Percentiles rank a stretch among this genome's conserved stretches.
Conservation (phyloP, 2,329 filamentous ascomycete species). For the Exophiala bonariae region DNA sequence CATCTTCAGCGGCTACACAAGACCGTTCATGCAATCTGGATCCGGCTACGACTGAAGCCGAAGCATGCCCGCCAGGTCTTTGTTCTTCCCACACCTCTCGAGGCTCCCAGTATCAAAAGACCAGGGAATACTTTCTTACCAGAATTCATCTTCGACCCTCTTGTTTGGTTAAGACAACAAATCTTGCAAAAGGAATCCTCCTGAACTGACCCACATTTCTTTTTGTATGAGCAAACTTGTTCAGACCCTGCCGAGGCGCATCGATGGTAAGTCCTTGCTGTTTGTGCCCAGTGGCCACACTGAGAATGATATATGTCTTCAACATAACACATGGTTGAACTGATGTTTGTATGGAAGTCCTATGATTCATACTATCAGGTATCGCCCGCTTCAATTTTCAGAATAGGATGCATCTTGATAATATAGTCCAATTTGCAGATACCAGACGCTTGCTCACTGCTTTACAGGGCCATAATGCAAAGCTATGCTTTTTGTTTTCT, state of each 20-base stretch:
- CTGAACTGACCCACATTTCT: conserved; percentile 10
- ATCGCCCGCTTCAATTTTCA: no score
- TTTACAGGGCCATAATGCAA: no score
- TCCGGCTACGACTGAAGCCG: no score
- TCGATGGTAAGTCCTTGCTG: conserved; percentile 15
- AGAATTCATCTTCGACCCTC: not conserved
- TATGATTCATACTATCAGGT: not conserved
- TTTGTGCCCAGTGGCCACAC: conserved; percentile 20
- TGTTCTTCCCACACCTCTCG: not conserved
- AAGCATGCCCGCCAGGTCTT: no score
- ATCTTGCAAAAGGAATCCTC: conserved; percentile 10
- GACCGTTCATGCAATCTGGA: no score
- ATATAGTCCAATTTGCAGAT: no score
- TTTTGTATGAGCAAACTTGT: conserved; percentile 11
- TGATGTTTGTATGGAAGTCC: conserved; percentile 12
- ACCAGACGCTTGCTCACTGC: no score
- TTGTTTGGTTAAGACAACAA: conserved; percentile 3
- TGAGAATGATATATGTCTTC: conserved; percentile 22
- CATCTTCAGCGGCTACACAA: no score
- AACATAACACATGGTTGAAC: conserved; percentile 19
- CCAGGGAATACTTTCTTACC: no score
- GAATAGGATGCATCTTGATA: no score
- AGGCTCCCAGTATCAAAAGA: not conserved
- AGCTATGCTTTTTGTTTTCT: not conserved
- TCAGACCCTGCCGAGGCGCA: conserved; percentile 11